Evolutionary conservation across 2,329 filamentous ascomycete genomes (phyloP).

Genomic region (Diaporthe velutina): DNA sequence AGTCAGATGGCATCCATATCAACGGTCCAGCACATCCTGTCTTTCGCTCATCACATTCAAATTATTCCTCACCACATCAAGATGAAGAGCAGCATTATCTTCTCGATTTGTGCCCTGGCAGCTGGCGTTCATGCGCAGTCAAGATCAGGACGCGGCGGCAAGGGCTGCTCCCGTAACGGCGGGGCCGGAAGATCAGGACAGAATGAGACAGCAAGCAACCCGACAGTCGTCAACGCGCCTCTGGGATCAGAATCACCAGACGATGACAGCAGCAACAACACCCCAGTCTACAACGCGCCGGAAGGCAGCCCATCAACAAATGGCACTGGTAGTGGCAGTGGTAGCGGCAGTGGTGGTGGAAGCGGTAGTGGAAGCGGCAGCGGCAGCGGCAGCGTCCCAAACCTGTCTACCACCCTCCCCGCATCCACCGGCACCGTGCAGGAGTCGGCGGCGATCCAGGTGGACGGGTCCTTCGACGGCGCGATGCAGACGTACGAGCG

Average conservation of each 20-base stretch:
- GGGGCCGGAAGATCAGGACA: background rate
- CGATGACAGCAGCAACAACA: background rate
- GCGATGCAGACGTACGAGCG: conserved; percentile 18
- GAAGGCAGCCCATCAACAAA: background rate
- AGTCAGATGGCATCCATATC: rapidly evolving
- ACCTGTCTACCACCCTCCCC: conserved; percentile 4
- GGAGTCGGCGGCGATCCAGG: conserved; percentile 1
- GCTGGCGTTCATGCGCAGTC: conserved; percentile 1
- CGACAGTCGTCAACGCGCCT: conserved; percentile 2
- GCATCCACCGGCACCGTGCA: conserved; percentile 11
- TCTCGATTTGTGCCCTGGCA: background rate
- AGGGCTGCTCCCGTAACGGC: background rate
- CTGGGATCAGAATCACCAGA: background rate
- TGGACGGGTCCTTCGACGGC: background rate
- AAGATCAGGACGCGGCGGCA: background rate
- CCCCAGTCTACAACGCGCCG: background rate
- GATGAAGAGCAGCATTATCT: background rate
- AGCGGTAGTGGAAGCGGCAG: background rate
- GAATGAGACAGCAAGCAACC: background rate
- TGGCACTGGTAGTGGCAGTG: background rate
- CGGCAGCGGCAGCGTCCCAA: background rate
- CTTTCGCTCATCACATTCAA: background rate
- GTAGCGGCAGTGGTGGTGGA: background rate
- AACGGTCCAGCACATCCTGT: background rate
- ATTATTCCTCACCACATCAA: background rate